Percentiles rank a stretch among this genome's conserved stretches.
Evolutionary conservation across 805 yeast genomes (phyloP).

Genomic region (Hanseniaspora singularis): DNA sequence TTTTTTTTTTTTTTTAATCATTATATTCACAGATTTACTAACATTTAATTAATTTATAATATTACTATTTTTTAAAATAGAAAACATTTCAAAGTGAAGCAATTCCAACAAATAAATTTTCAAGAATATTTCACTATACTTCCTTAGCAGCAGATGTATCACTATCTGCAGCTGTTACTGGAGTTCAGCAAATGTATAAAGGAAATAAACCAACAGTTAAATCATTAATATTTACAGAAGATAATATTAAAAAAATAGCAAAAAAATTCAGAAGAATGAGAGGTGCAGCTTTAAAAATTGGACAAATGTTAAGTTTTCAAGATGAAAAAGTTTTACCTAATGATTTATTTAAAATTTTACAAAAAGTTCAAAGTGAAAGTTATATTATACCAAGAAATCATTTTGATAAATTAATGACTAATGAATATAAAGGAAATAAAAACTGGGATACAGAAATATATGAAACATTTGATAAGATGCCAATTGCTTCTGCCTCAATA

Average conservation of each 20-base stretch:
- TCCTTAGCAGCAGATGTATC: slow-evolving; percentile 86
- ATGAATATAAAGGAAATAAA: slow-evolving; percentile 48
- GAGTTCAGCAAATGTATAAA: slow-evolving; percentile 52
- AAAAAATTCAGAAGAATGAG: slow-evolving; percentile 85
- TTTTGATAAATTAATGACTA: slow-evolving; percentile 57
- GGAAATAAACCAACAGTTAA: slow-evolving; percentile 43
- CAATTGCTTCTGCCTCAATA: slow-evolving; percentile 75
- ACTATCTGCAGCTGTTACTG: slow-evolving; percentile 66
- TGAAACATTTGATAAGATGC: slow-evolving; percentile 67
- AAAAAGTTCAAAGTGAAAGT: slow-evolving; percentile 85
- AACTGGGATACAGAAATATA: slow-evolving; percentile 62
- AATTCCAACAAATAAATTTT: slow-evolving; percentile 79
- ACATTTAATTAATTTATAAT: neutral
- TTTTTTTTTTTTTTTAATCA: neutral
- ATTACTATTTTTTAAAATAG: neutral
- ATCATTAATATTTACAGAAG: slow-evolving; percentile 58
- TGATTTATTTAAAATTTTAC: slow-evolving; percentile 68
- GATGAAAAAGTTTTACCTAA: slow-evolving; percentile 74
- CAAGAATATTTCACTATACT: slow-evolving; percentile 86
- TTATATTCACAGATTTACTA: neutral
- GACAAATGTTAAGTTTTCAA: slow-evolving; percentile 94
- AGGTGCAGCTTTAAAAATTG: slow-evolving; percentile 96
- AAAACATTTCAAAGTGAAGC: slow-evolving; percentile 33
- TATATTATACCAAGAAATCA: slow-evolving; percentile 94
- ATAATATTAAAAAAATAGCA: slow-evolving; percentile 78